Evolutionary conservation across 2,329 filamentous ascomycete species (phyloP).

Genomic region (Beauveria sp.): DNA sequence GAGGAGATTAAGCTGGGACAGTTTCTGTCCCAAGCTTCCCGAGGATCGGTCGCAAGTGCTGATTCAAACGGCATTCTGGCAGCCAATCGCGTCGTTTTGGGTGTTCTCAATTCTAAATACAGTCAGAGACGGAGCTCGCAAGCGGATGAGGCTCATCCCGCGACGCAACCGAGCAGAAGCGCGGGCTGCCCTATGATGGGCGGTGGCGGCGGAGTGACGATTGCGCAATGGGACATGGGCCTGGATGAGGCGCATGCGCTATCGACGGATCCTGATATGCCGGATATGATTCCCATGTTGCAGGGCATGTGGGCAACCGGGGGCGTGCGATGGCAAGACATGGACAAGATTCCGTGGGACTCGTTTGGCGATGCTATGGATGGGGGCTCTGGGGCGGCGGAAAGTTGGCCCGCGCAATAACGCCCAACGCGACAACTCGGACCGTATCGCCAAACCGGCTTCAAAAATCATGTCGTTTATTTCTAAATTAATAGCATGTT

Average conservation of each 20-base stretch:
- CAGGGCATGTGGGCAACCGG: slow-evolving; percentile 3
- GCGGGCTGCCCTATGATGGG: neutral
- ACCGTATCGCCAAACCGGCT: neutral
- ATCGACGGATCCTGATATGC: neutral
- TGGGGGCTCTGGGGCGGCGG: neutral
- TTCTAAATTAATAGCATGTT: too few species aligned
- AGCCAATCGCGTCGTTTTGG: slow-evolving; percentile 2
- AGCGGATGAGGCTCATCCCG: neutral
- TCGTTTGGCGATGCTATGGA: neutral
- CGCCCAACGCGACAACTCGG: neutral
- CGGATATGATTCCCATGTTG: slow-evolving; percentile 4
- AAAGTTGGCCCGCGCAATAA: neutral
- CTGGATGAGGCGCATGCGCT: neutral
- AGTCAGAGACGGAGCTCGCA: neutral
- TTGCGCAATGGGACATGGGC: neutral
- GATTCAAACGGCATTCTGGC: neutral
- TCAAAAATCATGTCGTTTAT: too few species aligned
- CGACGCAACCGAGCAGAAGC: neutral
- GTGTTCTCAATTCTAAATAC: neutral
- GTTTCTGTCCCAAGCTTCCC: slow-evolving; percentile 1
- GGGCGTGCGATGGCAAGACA: neutral
- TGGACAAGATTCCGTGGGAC: neutral
- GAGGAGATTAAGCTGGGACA: neutral
- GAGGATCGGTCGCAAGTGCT: neutral
- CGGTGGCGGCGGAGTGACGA: neutral